Conservation (phyloP, 352 stramenopile species). For the Globisporangium takayamanum region DNA sequence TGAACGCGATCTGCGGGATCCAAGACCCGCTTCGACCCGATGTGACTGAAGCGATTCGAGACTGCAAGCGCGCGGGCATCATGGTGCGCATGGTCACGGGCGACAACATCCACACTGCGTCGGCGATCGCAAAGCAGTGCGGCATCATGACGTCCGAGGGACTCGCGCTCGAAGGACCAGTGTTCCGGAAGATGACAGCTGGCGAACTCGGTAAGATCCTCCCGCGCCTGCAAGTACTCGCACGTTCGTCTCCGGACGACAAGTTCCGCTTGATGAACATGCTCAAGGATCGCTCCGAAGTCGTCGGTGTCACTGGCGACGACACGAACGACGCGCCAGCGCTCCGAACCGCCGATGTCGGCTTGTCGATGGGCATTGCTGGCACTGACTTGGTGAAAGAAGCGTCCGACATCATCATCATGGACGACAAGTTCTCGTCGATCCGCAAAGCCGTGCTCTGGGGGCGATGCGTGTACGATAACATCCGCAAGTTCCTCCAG, state of each 20-base stretch:
- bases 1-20: slow-evolving; percentile 93
- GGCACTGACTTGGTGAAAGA: slow-evolving; percentile 79
- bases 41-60: slow-evolving; percentile 90
- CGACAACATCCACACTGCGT: slow-evolving; percentile 97
- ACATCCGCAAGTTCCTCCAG: slow-evolving; percentile 82
- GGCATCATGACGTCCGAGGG: slow-evolving; percentile 92
- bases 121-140: slow-evolving; percentile 94
- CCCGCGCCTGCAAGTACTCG: slow-evolving; percentile 85
- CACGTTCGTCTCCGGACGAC: slow-evolving; percentile 93
- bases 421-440: slow-evolving; percentile 83
- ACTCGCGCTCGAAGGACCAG: slow-evolving; percentile 87
- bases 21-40: slow-evolving; percentile 94
- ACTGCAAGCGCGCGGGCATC: slow-evolving; percentile 95
- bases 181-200: slow-evolving; percentile 84
- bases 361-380: slow-evolving; percentile 76
- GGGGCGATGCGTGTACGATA: slow-evolving; percentile 80
- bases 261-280: slow-evolving; percentile 95
- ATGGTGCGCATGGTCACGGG: slow-evolving; percentile 99
- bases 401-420: slow-evolving; percentile 83
- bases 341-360: slow-evolving; percentile 62
- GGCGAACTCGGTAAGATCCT: slow-evolving; percentile 58
- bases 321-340: slow-evolving; percentile 79
- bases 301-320: slow-evolving; percentile 77
- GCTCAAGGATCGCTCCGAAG: slow-evolving; percentile 60
- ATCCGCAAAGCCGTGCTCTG: slow-evolving; percentile 75